phyloP scores from a whole-genome alignment of 176 grass and related monocot genomes.

The Cymbopogon citratus region DNA sequence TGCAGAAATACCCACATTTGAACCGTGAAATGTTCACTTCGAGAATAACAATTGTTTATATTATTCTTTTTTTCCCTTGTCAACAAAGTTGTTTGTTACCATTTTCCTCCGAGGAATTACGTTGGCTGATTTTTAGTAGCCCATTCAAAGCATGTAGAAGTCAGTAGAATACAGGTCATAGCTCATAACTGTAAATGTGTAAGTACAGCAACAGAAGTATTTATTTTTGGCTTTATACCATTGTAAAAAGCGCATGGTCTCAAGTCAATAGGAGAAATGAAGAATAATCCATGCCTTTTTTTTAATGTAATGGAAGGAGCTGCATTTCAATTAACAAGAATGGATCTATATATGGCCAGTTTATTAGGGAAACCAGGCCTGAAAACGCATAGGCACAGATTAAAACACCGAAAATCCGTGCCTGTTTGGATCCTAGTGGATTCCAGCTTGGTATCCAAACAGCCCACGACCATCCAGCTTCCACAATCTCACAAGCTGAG shows the following conservation, averaged over 20 bases:
- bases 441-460: neutral
- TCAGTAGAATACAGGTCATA: slow-evolving; percentile 11
- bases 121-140: neutral
- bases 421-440: neutral
- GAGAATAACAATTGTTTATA: slow-evolving; percentile 25
- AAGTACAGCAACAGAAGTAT: neutral
- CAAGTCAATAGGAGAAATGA: no score
- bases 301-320: no score
- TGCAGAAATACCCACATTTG: slow-evolving; percentile 82
- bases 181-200: neutral
- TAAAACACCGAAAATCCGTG: no score
- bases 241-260: no score
- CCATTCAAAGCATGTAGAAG: neutral
- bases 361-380: no score
- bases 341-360: no score
- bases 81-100: neutral
- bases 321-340: no score
- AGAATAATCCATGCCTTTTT: neutral
- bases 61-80: neutral
- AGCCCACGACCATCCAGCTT: neutral
- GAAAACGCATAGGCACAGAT: no score
- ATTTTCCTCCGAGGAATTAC: neutral
- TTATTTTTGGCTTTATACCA: neutral
- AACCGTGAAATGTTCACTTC: slow-evolving; percentile 44
- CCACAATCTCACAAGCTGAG: neutral